Evolutionary conservation across 768 basidiomycete species (phyloP).

Genomic region (Collybiopsis confluens): DNA sequence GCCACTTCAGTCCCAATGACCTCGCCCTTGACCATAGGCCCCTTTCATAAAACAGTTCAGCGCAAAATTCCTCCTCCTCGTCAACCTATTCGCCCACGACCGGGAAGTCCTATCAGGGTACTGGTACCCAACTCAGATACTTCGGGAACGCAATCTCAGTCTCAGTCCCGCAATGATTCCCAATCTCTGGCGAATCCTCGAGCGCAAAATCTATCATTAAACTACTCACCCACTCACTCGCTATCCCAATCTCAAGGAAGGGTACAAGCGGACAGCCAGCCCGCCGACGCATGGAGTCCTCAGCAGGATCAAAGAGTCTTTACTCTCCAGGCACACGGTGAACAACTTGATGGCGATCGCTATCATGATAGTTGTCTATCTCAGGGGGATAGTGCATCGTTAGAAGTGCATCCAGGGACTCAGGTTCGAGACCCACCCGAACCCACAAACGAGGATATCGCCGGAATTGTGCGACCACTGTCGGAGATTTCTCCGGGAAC

Average conservation of each 20-base stretch:
- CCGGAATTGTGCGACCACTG: neutral
- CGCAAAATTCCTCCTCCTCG: constrained; percentile 6
- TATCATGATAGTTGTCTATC: neutral
- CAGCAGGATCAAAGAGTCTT: too few relatives aligned
- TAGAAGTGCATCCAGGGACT: neutral
- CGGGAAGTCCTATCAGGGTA: neutral
- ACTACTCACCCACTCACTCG: neutral
- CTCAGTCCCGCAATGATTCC: constrained; percentile 3
- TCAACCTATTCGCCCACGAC: neutral
- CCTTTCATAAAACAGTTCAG: neutral
- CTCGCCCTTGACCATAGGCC: neutral
- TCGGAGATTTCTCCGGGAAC: neutral
- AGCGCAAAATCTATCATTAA: neutral
- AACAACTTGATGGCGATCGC: neutral
- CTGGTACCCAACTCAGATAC: constrained; percentile 7
- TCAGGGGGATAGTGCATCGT: neutral
- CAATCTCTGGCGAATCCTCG: constrained; percentile 4
- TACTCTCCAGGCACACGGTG: too few relatives aligned
- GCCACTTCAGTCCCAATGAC: neutral
- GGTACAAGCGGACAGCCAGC: neutral
- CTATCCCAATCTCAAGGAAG: neutral
- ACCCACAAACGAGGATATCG: neutral
- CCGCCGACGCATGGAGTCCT: too few relatives aligned
- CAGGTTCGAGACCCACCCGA: neutral
- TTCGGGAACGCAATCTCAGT: constrained; percentile 7